phyloP scores from a whole-genome alignment of 1,284 basidiomycete genomes.

The Puccinia coronata region DNA sequence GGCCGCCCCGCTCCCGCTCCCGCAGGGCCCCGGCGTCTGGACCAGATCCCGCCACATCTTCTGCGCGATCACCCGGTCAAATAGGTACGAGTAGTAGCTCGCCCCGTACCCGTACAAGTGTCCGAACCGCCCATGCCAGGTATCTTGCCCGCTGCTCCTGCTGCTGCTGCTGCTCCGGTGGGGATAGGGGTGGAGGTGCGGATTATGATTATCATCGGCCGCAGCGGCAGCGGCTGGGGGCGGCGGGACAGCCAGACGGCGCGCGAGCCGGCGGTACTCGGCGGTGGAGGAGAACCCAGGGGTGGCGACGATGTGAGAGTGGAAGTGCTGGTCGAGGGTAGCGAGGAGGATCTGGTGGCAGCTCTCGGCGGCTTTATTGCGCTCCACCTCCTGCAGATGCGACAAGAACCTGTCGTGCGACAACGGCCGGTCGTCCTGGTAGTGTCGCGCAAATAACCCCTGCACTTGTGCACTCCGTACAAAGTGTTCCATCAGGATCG shows the following conservation, averaged over 20 bases:
- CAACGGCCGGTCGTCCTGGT: conserved; percentile 54
- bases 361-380: conserved; percentile 41
- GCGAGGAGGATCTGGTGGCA: conserved; percentile 57
- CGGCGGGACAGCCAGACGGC: conserved; percentile 7
- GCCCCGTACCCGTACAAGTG: conserved; percentile 58
- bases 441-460: conserved; percentile 54
- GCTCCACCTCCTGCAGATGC: conserved; percentile 55
- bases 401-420: conserved; percentile 53
- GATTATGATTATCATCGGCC: too few relatives aligned
- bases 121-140: conserved; percentile 56
- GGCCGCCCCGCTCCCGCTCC: too few relatives aligned
- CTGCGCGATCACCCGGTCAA: conserved; percentile 57
- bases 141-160: background rate
- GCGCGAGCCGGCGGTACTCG: conserved; percentile 52
- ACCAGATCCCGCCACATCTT: conserved; percentile 56
- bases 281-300: conserved; percentile 53
- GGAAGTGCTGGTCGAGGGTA: conserved; percentile 56
- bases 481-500: conserved; percentile 59
- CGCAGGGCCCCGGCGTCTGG: too few relatives aligned
- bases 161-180: too few relatives aligned
- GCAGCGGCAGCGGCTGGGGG: background rate
- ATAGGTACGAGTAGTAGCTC: conserved; percentile 58
- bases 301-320: conserved; percentile 52
- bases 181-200: too few relatives aligned
- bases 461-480: conserved; percentile 54